Evolutionary conservation across 2,329 filamentous ascomycete species (phyloP).

Genomic region (Dissoconium aciculare): DNA sequence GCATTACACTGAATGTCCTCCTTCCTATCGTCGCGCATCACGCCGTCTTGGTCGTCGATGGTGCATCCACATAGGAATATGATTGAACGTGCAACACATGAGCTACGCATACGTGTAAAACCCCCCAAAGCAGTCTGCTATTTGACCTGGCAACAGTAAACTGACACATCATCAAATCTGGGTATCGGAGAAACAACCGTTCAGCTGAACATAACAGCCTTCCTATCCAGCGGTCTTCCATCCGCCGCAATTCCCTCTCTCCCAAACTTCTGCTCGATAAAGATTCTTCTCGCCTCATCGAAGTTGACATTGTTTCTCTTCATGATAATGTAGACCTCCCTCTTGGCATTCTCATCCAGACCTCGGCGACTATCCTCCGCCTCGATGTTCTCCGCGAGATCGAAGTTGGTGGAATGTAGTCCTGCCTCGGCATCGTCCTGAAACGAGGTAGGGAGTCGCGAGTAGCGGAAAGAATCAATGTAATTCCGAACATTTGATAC

Average conservation of each 20-base stretch:
- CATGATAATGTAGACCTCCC: constrained; percentile 80
- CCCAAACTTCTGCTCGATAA: constrained; percentile 72
- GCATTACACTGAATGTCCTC: no score
- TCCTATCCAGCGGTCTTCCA: constrained; percentile 76
- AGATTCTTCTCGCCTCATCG: constrained; percentile 76
- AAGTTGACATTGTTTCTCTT: constrained; percentile 68
- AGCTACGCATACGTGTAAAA: no score
- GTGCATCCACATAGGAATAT: no score
- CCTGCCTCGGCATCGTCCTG: constrained; percentile 75
- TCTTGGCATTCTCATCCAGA: constrained; percentile 65
- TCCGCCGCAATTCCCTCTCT: constrained; percentile 81
- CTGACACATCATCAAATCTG: no score
- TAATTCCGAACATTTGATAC: constrained; percentile 28
- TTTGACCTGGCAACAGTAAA: no score
- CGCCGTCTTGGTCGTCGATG: no score
- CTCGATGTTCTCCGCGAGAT: constrained; percentile 65
- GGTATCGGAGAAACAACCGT: no score
- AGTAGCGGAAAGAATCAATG: constrained; percentile 44
- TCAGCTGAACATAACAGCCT: constrained; percentile 84
- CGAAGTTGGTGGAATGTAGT: constrained; percentile 68
- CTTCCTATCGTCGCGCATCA: no score
- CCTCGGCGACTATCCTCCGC: constrained; percentile 65
- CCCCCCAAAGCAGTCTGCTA: no score
- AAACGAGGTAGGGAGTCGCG: constrained; percentile 59
- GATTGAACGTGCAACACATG: no score